Evolutionary conservation across 495 filamentous ascomycete species (phyloP), one percentile per base, ranked within the genome.

Genomic region (Penicilliopsis zonata): DNA sequence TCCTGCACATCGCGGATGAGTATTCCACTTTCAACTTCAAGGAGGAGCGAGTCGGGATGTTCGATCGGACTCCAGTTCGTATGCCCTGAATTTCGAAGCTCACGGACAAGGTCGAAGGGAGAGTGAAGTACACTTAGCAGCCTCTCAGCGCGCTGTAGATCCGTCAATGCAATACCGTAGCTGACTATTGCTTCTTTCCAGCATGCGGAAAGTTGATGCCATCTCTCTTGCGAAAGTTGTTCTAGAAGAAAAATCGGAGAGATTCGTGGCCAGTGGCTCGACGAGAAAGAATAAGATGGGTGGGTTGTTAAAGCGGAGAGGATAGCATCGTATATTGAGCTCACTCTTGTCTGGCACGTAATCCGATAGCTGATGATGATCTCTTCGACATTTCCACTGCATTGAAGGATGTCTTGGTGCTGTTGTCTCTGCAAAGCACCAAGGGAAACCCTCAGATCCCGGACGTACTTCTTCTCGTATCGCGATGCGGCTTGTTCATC

Each of bases 1-100:
- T 58, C 51, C 41, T 86, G 81, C 1, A 72, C 65, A 5, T 52
- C 50, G 3, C 80, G 68, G 18, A 85, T 77, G 3, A 71, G 41
- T 13, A 86, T 53, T 6, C 65, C 61, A 26, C 63, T 76, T 26
- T 86, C 80, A 9, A 82, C 49, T 35, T 83, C 75, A 0, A 86
- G 41, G 6, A 85, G 53, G 3, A 84, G 46, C 33, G 49, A 70
- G 13, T 85, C 77, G 0, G 76, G 72, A 25, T 57, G 55, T 0
- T 67, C 40, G 3, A 49, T 16, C 0, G 70, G 70, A 25, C 67
- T 38, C 67, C 72, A 77, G 20, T 69, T 65, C 8, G 46, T 49
- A 40, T 74, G 67, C 2, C 74, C 76, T 3, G 37, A 26, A 40
- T 78, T 80, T 2, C 22, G 28, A 0, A 77, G 30, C 41, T 82